Base-by-base conservation (phyloP, 805 yeast genomes). In the Kodamaea neixiangensis region DNA sequence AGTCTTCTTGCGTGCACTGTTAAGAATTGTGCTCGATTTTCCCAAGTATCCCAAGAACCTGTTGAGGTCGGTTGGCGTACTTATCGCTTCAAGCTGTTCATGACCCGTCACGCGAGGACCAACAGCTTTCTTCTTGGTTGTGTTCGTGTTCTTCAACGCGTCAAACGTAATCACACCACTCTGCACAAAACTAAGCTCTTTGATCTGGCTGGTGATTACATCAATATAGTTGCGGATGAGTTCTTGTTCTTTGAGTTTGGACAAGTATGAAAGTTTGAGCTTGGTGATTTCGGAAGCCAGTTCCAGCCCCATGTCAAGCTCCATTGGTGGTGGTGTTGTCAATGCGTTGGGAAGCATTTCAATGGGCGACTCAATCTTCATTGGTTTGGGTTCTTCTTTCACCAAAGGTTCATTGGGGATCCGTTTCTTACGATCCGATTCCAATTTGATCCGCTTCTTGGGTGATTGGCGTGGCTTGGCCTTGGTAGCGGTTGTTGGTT, bases 111-210 rank as follows among this genome's bases (percentile, higher is more conserved):
- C 45, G 17, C 45, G 42, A 7, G 40, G 42, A 3, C 43, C 33
- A n/a, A 34, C 25, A 9, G 40, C 44, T 18, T 48, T 19, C 48
- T 47, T 31, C 44, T 47, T 51, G 7, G 39, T 37, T 18, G 44
- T 20, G 10, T 48, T 35, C 3, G 50, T 48, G 25, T 44, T 51
- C 14, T 64, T 66, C 35, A 73, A 58, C 1, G 77, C 76, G 56
- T 73, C 78, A 47, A 71, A 63, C 0, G 78, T 68, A 45, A 74
- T 73, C 37, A 72, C 75, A 4, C 78, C 78, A 53, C 69, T 73
- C 54, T 72, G 75, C 3, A 73, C 76, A 56, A 74, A 73, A 43
- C 62, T 65, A 31, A 74, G 63, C 53, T 73, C 77, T 50, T 73
- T 72, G 51, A 74, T 74, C 55, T 74, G 78, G 52, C 71, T 72